Conservation (phyloP, 192 early-diverging fungal species). For the Polychytrium aggregatum region DNA sequence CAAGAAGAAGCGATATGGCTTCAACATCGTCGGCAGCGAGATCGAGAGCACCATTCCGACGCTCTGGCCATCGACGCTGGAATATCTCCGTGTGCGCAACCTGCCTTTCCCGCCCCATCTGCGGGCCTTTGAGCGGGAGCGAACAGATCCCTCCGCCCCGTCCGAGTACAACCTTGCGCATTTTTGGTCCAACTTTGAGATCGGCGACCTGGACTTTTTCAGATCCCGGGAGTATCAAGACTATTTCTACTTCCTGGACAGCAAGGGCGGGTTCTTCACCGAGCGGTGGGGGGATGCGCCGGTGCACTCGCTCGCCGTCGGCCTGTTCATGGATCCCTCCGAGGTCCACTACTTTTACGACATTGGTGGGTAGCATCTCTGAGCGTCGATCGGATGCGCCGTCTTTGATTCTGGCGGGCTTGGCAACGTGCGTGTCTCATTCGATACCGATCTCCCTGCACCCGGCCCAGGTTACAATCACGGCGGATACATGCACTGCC, state of each 20-base stretch:
- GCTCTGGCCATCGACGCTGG: conserved; percentile 30
- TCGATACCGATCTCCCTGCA: no score
- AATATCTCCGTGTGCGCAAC: background rate
- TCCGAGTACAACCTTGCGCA: conserved; percentile 3
- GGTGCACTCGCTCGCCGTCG: conserved; percentile 57
- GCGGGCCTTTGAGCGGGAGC: conserved; percentile 1
- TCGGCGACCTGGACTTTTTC: conserved; percentile 61
- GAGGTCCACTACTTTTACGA: conserved; percentile 67
- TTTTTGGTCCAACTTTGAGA: conserved; percentile 65
- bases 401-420: no score
- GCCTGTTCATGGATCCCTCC: conserved; percentile 40
- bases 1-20: conserved; percentile 60
- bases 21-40: conserved; percentile 59
- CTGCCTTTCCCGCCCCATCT: background rate
- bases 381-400: no score
- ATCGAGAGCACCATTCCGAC: conserved; percentile 52
- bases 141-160: no score
- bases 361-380: conserved; percentile 65
- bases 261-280: conserved; percentile 77
- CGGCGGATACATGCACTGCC: no score
- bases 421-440: no score
- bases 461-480: no score
- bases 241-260: conserved; percentile 65
- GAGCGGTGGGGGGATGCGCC: conserved; percentile 78
- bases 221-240: conserved; percentile 51